These are phyloP conservation scores for Sarocladium oryzae DNA, from an alignment of 2,329 filamentous ascomycete genomes.

Conservation along the genomic window DNA sequence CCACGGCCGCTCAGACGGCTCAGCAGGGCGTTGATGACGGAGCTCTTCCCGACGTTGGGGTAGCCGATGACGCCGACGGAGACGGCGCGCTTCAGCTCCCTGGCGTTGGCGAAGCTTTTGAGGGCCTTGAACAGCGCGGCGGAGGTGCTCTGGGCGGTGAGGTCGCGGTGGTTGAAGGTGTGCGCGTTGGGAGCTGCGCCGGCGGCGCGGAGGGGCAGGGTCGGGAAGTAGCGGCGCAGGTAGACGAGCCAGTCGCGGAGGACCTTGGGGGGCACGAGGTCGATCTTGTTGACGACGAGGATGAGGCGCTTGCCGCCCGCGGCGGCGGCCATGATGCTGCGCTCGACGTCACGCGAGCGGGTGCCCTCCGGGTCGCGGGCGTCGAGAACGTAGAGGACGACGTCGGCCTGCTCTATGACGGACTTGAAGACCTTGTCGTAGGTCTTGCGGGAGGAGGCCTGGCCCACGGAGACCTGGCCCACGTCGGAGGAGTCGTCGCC, in stretches of 20 bases:
- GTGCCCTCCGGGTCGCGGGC: constrained; percentile 88
- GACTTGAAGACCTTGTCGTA: constrained; percentile 97
- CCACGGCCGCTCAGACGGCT: constrained; percentile 65
- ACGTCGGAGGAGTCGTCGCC: constrained; percentile 51
- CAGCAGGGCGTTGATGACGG: constrained; percentile 88
- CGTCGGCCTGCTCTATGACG: constrained; percentile 82
- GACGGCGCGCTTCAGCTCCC: constrained; percentile 81
- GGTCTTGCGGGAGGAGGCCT: constrained; percentile 67
- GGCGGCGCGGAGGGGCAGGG: constrained; percentile 80
- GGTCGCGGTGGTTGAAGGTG: constrained; percentile 85
- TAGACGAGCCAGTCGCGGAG: constrained; percentile 80
- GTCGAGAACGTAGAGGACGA: constrained; percentile 88
- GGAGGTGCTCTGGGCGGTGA: constrained; percentile 81
- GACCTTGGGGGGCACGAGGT: constrained; percentile 75
- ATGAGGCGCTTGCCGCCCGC: constrained; percentile 81
- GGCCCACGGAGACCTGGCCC: constrained; percentile 42
- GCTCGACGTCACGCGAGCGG: constrained; percentile 83
- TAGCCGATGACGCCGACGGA: constrained; percentile 93
- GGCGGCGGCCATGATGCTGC: constrained; percentile 83
- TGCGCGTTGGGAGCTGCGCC: constrained; percentile 77
- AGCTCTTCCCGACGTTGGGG: constrained; percentile 94
- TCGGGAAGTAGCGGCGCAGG: constrained; percentile 84
- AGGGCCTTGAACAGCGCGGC: constrained; percentile 80
- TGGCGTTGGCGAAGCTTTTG: constrained; percentile 78
- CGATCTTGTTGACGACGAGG: constrained; percentile 91